phyloP scores from a whole-genome alignment of 2,329 filamentous ascomycete species.

The Neopestalotiopsis sp. region DNA sequence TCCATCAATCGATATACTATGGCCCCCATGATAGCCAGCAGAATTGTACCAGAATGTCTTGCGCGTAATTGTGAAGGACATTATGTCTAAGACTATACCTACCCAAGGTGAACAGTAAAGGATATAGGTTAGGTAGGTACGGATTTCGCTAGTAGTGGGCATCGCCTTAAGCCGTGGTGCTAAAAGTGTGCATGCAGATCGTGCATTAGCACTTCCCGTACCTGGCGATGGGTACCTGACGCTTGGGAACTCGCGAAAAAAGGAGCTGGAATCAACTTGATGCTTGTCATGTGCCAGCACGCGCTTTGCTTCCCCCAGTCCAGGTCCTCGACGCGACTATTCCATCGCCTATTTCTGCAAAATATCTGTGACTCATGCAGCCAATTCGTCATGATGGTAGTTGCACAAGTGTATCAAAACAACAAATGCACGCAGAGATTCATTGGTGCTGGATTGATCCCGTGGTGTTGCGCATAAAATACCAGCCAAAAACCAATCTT shows the following conservation, averaged over 20 bases:
- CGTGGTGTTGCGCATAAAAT: conserved; percentile 28
- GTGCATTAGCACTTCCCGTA: neutral
- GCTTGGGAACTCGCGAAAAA: neutral
- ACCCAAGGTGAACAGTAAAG: too few species aligned
- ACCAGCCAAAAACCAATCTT: conserved; percentile 27
- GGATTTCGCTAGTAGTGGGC: neutral
- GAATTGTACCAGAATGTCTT: neutral
- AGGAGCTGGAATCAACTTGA: neutral
- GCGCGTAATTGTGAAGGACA: neutral
- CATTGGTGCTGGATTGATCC: neutral
- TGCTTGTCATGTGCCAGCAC: neutral
- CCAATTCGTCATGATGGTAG: neutral
- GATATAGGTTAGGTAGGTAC: too few species aligned
- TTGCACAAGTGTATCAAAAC: conserved; percentile 6
- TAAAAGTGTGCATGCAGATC: neutral
- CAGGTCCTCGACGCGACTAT: neutral
- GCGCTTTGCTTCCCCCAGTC: neutral
- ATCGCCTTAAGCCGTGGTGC: neutral
- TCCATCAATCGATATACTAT: neutral
- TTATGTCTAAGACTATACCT: neutral
- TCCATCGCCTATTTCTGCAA: neutral
- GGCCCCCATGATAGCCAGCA: neutral
- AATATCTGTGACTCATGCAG: neutral
- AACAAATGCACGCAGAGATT: neutral
- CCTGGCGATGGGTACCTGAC: neutral